phyloP scores from a whole-genome alignment of 163 green algal species.

The Scenedesmus sp. region DNA sequence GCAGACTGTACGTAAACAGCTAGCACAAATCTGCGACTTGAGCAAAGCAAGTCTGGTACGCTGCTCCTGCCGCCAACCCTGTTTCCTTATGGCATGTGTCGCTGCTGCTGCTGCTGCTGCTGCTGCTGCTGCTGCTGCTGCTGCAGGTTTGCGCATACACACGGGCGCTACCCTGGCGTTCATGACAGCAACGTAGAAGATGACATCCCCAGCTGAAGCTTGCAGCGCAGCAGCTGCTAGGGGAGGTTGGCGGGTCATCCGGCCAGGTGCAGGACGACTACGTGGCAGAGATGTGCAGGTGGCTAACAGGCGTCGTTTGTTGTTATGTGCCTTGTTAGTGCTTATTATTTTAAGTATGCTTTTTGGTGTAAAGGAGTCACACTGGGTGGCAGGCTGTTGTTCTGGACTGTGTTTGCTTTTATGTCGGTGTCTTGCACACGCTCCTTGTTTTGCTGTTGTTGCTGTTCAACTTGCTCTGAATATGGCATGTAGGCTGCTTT shows the following conservation, averaged over 20 bases:
- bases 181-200: slow-evolving; percentile 74
- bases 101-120: background rate
- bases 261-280: slow-evolving; percentile 74
- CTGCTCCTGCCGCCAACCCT: no score
- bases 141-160: slow-evolving; percentile 45
- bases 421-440: background rate
- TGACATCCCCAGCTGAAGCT: slow-evolving; percentile 80
- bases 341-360: background rate
- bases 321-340: background rate
- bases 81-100: no score
- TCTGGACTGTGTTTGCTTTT: background rate
- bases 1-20: no score
- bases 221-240: slow-evolving; percentile 62
- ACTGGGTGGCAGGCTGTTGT: background rate
- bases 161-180: slow-evolving; percentile 79
- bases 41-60: no score
- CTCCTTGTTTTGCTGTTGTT: background rate
- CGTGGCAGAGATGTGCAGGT: slow-evolving; percentile 78
- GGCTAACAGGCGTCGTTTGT: background rate
- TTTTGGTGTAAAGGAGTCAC: background rate
- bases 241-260: slow-evolving; percentile 57
- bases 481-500: no score
- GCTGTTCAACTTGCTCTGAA: background rate
- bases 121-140: slow-evolving; percentile 17
- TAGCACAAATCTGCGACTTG: no score